phyloP scores from a whole-genome alignment of 2,329 filamentous ascomycete genomes.

The Colletotrichum trifolii region DNA sequence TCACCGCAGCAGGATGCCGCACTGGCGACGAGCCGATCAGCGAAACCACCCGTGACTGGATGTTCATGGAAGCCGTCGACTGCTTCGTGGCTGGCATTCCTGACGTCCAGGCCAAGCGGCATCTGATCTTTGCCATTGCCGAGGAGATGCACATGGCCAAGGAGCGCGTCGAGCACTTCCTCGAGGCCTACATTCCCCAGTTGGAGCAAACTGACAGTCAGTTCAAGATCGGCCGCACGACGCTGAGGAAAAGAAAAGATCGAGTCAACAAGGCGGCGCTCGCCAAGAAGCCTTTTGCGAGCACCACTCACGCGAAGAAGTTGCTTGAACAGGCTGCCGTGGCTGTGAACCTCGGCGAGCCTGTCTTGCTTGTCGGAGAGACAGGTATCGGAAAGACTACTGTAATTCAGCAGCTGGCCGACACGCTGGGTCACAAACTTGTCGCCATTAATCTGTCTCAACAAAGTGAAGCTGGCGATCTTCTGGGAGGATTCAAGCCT shows the following conservation, averaged over 20 bases:
- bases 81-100: slow-evolving; percentile 88
- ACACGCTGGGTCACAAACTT: slow-evolving; percentile 84
- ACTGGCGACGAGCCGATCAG: slow-evolving; percentile 76
- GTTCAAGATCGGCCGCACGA: slow-evolving; percentile 74
- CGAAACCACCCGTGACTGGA: slow-evolving; percentile 80
- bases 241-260: slow-evolving; percentile 67
- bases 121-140: slow-evolving; percentile 77
- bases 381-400: slow-evolving; percentile 99
- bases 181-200: slow-evolving; percentile 77
- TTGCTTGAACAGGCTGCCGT: slow-evolving; percentile 90
- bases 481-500: slow-evolving; percentile 96
- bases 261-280: slow-evolving; percentile 61
- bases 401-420: slow-evolving; percentile 90
- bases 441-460: slow-evolving; percentile 96
- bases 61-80: slow-evolving; percentile 93
- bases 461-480: slow-evolving; percentile 96
- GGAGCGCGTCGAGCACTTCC: slow-evolving; percentile 81
- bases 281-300: slow-evolving; percentile 80
- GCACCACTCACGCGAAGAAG: slow-evolving; percentile 84
- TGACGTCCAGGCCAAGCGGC: slow-evolving; percentile 68
- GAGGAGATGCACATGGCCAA: slow-evolving; percentile 89
- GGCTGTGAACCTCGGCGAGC: slow-evolving; percentile 85
- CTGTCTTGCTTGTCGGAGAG: slow-evolving; percentile 94
- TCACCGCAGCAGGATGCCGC: slow-evolving; percentile 69
- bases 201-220: slow-evolving; percentile 70